Conservation (phyloP, 23 red algal species). For the Gracilaria domingensis region DNA sequence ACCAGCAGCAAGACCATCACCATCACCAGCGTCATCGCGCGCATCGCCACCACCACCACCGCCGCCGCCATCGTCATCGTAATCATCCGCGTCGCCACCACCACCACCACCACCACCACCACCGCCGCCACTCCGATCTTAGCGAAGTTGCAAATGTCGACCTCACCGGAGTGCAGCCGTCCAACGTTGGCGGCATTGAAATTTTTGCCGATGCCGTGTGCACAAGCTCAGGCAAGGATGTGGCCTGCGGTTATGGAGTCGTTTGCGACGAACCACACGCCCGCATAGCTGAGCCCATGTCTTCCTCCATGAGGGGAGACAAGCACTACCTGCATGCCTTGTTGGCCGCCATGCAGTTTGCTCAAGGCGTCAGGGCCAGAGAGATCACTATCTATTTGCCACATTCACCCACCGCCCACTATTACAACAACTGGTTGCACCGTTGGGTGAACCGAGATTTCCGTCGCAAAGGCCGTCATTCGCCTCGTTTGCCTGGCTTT, state of each 20-base stretch:
- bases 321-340: constrained; percentile 4
- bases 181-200: neutral
- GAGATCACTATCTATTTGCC: constrained; percentile 19
- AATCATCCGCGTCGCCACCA: neutral
- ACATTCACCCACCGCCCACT: neutral
- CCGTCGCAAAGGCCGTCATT: neutral
- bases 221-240: neutral
- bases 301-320: neutral
- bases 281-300: constrained; percentile 45
- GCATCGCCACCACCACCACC: constrained; percentile 10
- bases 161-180: neutral
- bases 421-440: constrained; percentile 31
- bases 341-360: constrained; percentile 25
- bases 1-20: neutral
- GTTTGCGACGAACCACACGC: neutral
- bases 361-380: constrained; percentile 32
- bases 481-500: neutral
- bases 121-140: neutral
- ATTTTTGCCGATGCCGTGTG: constrained; percentile 11
- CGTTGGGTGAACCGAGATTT: constrained; percentile 27
- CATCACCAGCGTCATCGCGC: neutral
- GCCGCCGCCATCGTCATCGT: neutral
- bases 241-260: constrained; percentile 19
- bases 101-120: neutral
- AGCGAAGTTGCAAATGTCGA: neutral